Evolutionary conservation across 768 basidiomycete genomes (phyloP).

Genomic region (Sporobolomyces pararoseus): DNA sequence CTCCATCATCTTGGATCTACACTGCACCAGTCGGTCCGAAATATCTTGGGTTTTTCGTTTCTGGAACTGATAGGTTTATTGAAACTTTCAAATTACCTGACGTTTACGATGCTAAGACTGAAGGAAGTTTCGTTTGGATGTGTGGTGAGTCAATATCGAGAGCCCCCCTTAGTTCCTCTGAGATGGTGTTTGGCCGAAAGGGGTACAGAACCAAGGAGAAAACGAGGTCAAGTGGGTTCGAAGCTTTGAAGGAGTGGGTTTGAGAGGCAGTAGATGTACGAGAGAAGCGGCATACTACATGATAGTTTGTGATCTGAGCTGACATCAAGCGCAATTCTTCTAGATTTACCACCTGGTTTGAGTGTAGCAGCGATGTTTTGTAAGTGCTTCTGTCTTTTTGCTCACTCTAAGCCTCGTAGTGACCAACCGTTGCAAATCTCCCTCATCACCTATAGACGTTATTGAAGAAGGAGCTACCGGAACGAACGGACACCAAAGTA

Average conservation of each 20-base stretch:
- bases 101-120: neutral
- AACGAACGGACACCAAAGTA: conserved; percentile 7
- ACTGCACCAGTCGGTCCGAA: conserved; percentile 8
- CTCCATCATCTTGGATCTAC: conserved; percentile 6
- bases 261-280: too few species aligned
- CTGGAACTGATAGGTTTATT: neutral
- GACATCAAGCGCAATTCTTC: too few species aligned
- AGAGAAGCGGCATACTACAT: too few species aligned
- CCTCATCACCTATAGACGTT: too few species aligned
- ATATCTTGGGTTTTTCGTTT: conserved; percentile 8
- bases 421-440: too few species aligned
- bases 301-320: too few species aligned
- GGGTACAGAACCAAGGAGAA: neutral
- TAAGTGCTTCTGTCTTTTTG: neutral
- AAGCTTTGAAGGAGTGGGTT: too few species aligned
- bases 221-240: too few species aligned
- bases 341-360: conserved; percentile 12
- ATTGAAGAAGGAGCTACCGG: conserved; percentile 1
- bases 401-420: too few species aligned
- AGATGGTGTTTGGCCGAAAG: neutral
- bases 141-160: too few species aligned
- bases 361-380: conserved; percentile 18
- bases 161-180: neutral
- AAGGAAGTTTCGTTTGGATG: conserved; percentile 11
- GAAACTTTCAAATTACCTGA: conserved; percentile 6